Evolutionary conservation across 2,329 filamentous ascomycete genomes (phyloP).

Genomic region (Botrytis sinoallii): DNA sequence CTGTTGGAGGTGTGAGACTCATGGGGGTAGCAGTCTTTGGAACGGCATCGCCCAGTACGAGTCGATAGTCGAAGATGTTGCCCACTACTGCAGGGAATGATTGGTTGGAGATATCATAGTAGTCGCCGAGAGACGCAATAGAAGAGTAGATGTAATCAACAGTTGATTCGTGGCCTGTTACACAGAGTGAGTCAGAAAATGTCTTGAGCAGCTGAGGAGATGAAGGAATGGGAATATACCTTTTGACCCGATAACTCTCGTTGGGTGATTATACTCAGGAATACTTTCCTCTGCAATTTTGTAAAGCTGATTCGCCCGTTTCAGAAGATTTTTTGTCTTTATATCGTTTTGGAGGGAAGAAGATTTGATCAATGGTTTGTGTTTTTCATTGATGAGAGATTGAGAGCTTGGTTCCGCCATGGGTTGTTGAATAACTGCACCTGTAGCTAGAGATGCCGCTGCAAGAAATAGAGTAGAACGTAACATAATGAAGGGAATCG

Average conservation of each 20-base stretch:
- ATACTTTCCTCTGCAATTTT: conserved; percentile 57
- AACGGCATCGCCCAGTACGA: conserved; percentile 53
- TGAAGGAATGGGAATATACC: conserved; percentile 42
- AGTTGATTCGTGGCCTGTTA: conserved; percentile 59
- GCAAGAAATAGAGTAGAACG: conserved; percentile 12
- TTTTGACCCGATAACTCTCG: conserved; percentile 65
- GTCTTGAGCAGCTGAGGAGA: conserved; percentile 6
- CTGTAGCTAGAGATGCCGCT: conserved; percentile 22
- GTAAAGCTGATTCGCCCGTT: conserved; percentile 59
- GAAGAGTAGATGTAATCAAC: conserved; percentile 59
- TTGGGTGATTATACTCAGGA: conserved; percentile 64
- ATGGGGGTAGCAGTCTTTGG: conserved; percentile 53
- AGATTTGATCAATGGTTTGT: conserved; percentile 44
- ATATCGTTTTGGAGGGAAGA: conserved; percentile 57
- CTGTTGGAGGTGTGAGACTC: conserved; percentile 65
- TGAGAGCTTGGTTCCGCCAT: conserved; percentile 25
- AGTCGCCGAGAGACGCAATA: conserved; percentile 53
- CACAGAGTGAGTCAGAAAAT: conserved; percentile 26
- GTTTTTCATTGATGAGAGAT: conserved; percentile 27
- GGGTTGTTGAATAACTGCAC: conserved; percentile 26
- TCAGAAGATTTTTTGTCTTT: conserved; percentile 52
- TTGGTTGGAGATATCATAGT: conserved; percentile 63
- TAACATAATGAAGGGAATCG: conserved; percentile 13
- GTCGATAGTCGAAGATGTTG: conserved; percentile 55
- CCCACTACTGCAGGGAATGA: conserved; percentile 61